A percentile compares a stretch with the other conserved stretches of the same genome.
phyloP scores from a whole-genome alignment of 2,329 filamentous ascomycete species.

The Ophiostoma piceae region DNA sequence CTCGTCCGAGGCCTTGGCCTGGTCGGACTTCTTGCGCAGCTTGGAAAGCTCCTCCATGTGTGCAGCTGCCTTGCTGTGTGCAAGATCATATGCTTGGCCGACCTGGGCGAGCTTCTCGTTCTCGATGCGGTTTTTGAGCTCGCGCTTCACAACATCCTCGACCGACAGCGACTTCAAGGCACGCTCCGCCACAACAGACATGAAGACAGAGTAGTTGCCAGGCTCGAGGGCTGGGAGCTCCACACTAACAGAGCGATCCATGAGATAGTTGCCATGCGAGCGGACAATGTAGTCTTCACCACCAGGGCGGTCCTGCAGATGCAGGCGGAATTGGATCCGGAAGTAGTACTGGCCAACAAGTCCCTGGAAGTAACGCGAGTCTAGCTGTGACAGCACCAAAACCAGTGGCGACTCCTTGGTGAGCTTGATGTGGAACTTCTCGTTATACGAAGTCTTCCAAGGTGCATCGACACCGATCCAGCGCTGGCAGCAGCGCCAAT shows the following conservation, averaged over 20 bases:
- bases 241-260: conserved; percentile 69
- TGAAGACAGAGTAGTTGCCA: conserved; percentile 68
- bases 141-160: conserved; percentile 62
- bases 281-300: conserved; percentile 51
- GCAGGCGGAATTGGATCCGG: conserved; percentile 50
- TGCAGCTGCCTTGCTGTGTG: conserved; percentile 53
- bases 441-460: conserved; percentile 52
- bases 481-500: conserved; percentile 49
- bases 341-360: conserved; percentile 54
- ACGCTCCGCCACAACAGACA: conserved; percentile 68
- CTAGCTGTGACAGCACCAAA: conserved; percentile 53
- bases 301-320: conserved; percentile 40
- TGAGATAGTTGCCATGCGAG: conserved; percentile 50
- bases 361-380: conserved; percentile 53
- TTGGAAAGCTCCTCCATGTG: conserved; percentile 42
- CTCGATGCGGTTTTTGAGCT: conserved; percentile 58
- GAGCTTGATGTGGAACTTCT: conserved; percentile 51
- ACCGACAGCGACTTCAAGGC: conserved; percentile 45
- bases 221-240: conserved; percentile 66
- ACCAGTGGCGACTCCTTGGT: conserved; percentile 47
- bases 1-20: conserved; percentile 44
- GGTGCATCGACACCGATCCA: conserved; percentile 44
- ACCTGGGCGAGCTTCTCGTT: conserved; percentile 72
- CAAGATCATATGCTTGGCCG: conserved; percentile 65
- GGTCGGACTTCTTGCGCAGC: conserved; percentile 44